Percentiles rank a stretch among this genome's conserved stretches.
These are phyloP conservation scores for Dactylellina leptospora DNA, from an alignment of 2,329 filamentous ascomycete species.

Conservation along the genomic window DNA sequence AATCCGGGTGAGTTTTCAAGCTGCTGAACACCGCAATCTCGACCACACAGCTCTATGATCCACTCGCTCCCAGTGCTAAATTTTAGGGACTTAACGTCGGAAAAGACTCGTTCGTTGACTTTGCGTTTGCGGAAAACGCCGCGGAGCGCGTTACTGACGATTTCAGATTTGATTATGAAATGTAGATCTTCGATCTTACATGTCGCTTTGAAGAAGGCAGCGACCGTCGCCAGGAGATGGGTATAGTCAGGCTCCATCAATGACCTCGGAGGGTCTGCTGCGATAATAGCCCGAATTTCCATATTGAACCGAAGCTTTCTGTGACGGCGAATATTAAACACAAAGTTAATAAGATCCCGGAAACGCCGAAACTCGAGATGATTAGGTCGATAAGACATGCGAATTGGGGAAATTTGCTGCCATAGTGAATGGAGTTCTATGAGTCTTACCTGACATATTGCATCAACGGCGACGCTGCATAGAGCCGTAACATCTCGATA, in stretches of 20 bases:
- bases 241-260: constrained; percentile 25
- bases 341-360: neutral
- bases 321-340: neutral
- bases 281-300: constrained; percentile 25
- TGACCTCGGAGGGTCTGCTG: constrained; percentile 14
- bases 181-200: constrained; percentile 10
- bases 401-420: neutral
- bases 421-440: neutral
- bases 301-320: constrained; percentile 30
- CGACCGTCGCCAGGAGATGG: constrained; percentile 13
- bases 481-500: constrained; percentile 2
- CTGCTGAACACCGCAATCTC: constrained; percentile 5
- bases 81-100: constrained; percentile 27
- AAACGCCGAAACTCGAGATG: too few relatives aligned
- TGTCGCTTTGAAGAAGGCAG: neutral
- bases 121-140: constrained; percentile 7
- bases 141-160: constrained; percentile 30
- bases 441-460: constrained; percentile 28
- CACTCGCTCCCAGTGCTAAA: constrained; percentile 48
- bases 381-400: too few relatives aligned
- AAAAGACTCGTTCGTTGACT: constrained; percentile 1
- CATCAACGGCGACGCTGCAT: constrained; percentile 13
- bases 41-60: constrained; percentile 39
- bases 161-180: constrained; percentile 38
- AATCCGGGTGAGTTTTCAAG: constrained; percentile 36